These are phyloP conservation scores for Acer yangbiense DNA, from an alignment of 345 rosid species.

Conservation along the genomic window DNA sequence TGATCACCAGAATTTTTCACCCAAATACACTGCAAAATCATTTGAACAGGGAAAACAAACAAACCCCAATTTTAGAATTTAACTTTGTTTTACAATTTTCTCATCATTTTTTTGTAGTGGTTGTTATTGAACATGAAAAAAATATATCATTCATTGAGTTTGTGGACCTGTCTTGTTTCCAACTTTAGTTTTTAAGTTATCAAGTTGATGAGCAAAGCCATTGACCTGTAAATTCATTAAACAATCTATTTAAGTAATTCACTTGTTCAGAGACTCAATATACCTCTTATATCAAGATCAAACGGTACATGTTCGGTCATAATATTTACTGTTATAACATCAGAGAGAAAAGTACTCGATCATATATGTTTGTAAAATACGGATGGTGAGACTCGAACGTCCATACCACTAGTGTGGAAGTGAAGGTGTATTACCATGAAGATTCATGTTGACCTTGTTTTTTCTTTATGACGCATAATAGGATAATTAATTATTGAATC, in stretches of 20 bases:
- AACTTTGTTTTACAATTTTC: not conserved
- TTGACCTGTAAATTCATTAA: too few relatives aligned
- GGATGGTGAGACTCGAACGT: too few relatives aligned
- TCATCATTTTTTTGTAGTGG: too few relatives aligned
- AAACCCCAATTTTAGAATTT: too few relatives aligned
- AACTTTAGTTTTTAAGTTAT: not conserved
- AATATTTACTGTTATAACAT: too few relatives aligned
- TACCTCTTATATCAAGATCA: too few relatives aligned
- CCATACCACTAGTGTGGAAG: too few relatives aligned
- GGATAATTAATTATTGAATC: not conserved
- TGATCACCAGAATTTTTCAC: too few relatives aligned
- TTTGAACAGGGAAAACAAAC: not conserved
- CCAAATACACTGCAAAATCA: not conserved
- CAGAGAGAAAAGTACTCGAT: too few relatives aligned
- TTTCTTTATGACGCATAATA: not conserved
- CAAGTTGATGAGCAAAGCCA: not conserved
- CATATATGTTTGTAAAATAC: too few relatives aligned
- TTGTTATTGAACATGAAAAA: not conserved
- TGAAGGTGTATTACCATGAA: too few relatives aligned
- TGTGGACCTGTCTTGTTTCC: not conserved
- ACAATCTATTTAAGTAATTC: not conserved
- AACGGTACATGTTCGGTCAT: rapidly evolving
- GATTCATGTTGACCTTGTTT: too few relatives aligned
- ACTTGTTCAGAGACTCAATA: not conserved
- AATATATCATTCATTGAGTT: not conserved